Base-by-base conservation (phyloP, 495 filamentous ascomycete genomes). In the Penicillium canariense region DNA sequence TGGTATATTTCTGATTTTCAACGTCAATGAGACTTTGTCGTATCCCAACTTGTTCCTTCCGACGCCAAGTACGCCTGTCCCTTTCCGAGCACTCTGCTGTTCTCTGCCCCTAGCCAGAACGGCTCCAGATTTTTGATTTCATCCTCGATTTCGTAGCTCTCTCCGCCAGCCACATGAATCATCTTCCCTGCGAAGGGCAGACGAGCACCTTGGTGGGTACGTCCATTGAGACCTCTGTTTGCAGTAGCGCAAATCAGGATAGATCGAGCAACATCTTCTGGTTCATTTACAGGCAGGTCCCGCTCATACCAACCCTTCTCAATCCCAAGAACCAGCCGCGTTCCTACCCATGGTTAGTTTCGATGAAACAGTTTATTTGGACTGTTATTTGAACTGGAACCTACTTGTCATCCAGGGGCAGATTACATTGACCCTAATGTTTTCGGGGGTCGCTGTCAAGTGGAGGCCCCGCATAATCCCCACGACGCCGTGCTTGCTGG, bases 361-460 rank as follows among this genome's bases (percentile, higher is more conserved):
- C 26, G 5, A 8, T 1, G 7, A 22, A 20, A 34, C 10, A 27
- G 40, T 17, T 11, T 12, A 25, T n/a, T 39, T 3, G 6, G 0
- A 25, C n/a, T n/a, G n/a, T 9, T 4, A 23, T 6, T 5, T 6
- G 10, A 14, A 14, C 22, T 20, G 46, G n/a, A 11, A 62, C 67
- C 18, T 54, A 72, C 69, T 69, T 2, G 70, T 73, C 70, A 73
- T 73, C 70, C 70, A 73, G 4, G 70, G 70, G 61, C 70, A 73
- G 46, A 73, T 58, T 2, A 64, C 67, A 50, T 73, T 73, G 27
- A 73, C 60, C n/a, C 59, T 50, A 30, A 71, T 65, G n/a, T 65
- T 62, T 49, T 73, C 62, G 36, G 59, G 56, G 2, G 48, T 51
- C 0, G 61, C 63, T 15, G 57, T 57, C 12, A 68, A 47, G 35